Evolutionary conservation across 352 stramenopile species (phyloP).

Genomic region (Phytophthora citrophthora): DNA sequence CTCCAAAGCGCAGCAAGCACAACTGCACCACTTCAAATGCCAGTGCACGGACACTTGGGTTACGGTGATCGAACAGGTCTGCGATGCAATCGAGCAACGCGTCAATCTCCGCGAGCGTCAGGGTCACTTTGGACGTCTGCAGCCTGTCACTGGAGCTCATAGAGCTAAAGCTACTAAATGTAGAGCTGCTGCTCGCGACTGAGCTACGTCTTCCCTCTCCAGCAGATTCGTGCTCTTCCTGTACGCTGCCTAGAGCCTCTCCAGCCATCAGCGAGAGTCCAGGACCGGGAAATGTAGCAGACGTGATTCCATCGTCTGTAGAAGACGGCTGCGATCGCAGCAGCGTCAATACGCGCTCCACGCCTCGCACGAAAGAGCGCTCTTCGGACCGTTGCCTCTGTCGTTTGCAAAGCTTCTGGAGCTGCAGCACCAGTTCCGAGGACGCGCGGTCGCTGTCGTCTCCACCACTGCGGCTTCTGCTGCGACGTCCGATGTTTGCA

Average conservation of each 20-base stretch:
- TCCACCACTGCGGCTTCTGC: conserved; percentile 34
- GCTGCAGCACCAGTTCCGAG: conserved; percentile 64
- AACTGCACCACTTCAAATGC: conserved; percentile 81
- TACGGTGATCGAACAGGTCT: conserved; percentile 75
- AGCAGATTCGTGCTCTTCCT: conserved; percentile 26
- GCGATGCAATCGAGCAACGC: conserved; percentile 74
- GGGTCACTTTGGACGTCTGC: conserved; percentile 12
- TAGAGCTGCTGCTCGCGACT: conserved; percentile 12
- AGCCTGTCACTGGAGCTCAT: conserved; percentile 20
- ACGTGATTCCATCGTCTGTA: conserved; percentile 19
- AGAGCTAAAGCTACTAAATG: conserved; percentile 22
- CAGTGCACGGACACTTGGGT: conserved; percentile 67
- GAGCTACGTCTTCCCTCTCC: conserved; percentile 14
- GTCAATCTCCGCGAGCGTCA: conserved; percentile 54
- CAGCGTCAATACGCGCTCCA: conserved; percentile 65
- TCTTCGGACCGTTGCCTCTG: conserved; percentile 74
- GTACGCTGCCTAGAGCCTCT: conserved; percentile 32
- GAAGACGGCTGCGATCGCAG: conserved; percentile 33
- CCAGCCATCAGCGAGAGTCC: conserved; percentile 13
- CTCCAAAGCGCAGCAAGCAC: conserved; percentile 66
- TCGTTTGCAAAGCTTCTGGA: conserved; percentile 66
- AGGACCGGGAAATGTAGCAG: conserved; percentile 33
- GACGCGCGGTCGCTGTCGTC: conserved; percentile 32
- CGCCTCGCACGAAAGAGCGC: conserved; percentile 66
- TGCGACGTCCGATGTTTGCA: conserved; percentile 11